Conservation (phyloP, 192 early-diverging fungal species). For the Mortierella hygrophila region DNA sequence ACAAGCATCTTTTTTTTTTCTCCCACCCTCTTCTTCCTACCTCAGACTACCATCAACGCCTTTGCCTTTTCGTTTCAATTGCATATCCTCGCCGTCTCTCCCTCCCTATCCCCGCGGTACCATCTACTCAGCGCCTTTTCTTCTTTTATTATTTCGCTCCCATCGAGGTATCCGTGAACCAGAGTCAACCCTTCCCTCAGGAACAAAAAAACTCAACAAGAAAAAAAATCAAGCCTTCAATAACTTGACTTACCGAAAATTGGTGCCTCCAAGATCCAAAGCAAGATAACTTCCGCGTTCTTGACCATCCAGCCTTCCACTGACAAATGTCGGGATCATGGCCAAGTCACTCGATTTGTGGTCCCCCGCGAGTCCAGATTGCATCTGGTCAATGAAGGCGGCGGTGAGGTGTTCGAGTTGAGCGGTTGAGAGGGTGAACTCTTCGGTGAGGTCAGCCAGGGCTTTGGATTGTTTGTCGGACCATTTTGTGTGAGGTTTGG, state of each 20-base stretch:
- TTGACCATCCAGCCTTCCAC: constrained; percentile 83
- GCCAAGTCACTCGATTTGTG: constrained; percentile 58
- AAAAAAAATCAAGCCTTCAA: background rate
- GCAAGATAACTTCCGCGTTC: constrained; percentile 92
- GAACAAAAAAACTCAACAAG: background rate
- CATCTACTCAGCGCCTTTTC: background rate
- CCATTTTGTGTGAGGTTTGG: constrained; percentile 32
- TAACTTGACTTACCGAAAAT: constrained; percentile 74
- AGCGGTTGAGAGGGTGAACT: constrained; percentile 63
- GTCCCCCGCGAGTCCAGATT: constrained; percentile 52
- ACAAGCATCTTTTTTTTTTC: background rate
- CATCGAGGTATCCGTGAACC: background rate
- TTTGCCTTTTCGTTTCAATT: too few species aligned
- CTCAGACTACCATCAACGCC: background rate
- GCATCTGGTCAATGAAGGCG: constrained; percentile 65
- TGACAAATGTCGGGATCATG: constrained; percentile 93
- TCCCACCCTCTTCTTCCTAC: background rate
- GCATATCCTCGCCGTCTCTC: too few species aligned
- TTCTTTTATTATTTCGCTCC: background rate
- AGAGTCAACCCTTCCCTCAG: background rate
- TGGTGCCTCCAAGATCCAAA: constrained; percentile 95
- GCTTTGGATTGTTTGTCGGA: constrained; percentile 18
- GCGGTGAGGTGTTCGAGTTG: constrained; percentile 61
- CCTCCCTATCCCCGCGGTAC: background rate
- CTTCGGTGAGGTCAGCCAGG: constrained; percentile 8